Evolutionary conservation across 2,329 filamentous ascomycete species (phyloP), one percentile per base, ranked within the genome.

Genomic region (Conoideocrella luteorostrata): DNA sequence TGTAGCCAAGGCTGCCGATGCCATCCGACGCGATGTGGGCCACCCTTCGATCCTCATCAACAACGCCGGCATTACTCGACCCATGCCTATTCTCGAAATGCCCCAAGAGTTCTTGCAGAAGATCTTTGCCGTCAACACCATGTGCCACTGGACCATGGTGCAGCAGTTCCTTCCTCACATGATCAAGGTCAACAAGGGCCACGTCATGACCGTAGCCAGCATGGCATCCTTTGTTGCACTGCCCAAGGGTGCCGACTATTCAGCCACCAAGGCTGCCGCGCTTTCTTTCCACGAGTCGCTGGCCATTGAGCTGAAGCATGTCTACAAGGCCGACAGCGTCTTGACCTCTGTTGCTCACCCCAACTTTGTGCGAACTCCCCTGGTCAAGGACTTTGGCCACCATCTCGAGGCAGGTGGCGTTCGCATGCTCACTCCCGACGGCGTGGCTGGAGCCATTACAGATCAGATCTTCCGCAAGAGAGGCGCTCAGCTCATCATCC

Each of bases 141-240:
- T 87, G 17, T 68, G 78, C 0, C 78, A 86, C 63, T 86, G 78
- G 68, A 78, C 71, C 62, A 71, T 80, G 3, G 67, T 73, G 0
- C 74, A 79, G 53, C 74, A 83, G 50, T 87, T 87, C 60, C 67
- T 88, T 1, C 84, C 84, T 0, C 56, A 63, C 50, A 84, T 88
- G 74, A 65, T 83, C 36, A 56, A 64, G 20, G 53, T 57, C 5
- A 78, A 86, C 65, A 83, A 88, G 64, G 84, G 84, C 41, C 84
- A 85, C 67, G 62, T 88, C 35, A 77, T 88, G 26, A 87, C 80
- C 0, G 74, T 88, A 10, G 81, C 84, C 12, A 80, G 75, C n/a
- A 67, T 80, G 33, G 82, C 82, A 0, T 75, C 75, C 10, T 85
- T 78, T 56, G 57, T 78, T 4, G 67, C 74, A 2, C 71, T 79